A percentile compares a stretch with the other conserved stretches of the same genome.
phyloP scores from a whole-genome alignment of 2,329 filamentous ascomycete genomes.

The Colletotrichum lini region DNA sequence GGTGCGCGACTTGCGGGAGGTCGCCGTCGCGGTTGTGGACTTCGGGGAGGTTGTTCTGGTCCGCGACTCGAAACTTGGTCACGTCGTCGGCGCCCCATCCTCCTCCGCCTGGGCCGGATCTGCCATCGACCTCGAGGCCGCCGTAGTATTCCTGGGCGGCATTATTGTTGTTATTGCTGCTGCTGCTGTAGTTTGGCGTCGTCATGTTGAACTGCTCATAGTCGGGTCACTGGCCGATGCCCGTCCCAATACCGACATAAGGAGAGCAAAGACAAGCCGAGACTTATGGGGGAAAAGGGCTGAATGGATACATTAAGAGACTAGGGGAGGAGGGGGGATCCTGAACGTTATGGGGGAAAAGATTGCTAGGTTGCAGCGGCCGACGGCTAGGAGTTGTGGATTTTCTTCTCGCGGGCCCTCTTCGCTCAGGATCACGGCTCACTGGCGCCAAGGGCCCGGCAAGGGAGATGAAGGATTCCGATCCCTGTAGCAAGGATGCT shows the following conservation, averaged over 20 bases:
- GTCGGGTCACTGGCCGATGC: slow-evolving; percentile 1
- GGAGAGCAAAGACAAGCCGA: neutral
- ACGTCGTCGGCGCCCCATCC: slow-evolving; percentile 12
- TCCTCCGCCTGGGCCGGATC: slow-evolving; percentile 6
- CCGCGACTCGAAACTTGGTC: slow-evolving; percentile 16
- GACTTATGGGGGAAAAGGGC: neutral
- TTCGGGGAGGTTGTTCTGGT: slow-evolving; percentile 29
- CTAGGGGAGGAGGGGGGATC: neutral
- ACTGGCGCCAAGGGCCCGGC: slow-evolving; percentile 21
- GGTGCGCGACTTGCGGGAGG: slow-evolving; percentile 25
- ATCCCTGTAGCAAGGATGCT: slow-evolving; percentile 13
- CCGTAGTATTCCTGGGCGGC: slow-evolving; percentile 26
- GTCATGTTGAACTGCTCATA: slow-evolving; percentile 33
- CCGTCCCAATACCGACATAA: neutral
- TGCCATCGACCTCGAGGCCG: slow-evolving; percentile 35
- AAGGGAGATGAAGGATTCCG: slow-evolving; percentile 18
- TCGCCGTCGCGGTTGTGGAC: slow-evolving; percentile 15
- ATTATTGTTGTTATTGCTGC: neutral
- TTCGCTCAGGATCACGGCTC: neutral
- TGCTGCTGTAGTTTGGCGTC: slow-evolving; percentile 1
- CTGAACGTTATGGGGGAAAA: neutral
- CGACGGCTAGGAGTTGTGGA: neutral
- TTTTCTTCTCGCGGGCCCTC: slow-evolving; percentile 6
- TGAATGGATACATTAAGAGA: slow-evolving; percentile 1
- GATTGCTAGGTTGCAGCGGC: slow-evolving; percentile 16